Evolutionary conservation across 495 filamentous ascomycete genomes (phyloP).

Genomic region (Apodospora peruviana): DNA sequence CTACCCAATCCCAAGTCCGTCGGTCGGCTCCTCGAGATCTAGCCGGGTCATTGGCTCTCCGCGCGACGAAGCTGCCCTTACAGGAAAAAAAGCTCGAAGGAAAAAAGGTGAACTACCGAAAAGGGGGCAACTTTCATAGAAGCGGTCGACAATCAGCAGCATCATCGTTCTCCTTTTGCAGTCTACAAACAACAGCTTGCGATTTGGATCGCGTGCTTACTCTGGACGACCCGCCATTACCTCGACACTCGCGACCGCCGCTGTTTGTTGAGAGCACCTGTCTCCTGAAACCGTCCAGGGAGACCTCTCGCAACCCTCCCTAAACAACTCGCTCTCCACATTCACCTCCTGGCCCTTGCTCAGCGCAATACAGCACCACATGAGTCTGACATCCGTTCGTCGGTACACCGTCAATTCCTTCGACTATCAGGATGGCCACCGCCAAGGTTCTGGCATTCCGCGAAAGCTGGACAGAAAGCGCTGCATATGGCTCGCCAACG

Average conservation of each 20-base stretch:
- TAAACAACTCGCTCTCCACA: background rate
- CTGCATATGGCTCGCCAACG: slow-evolving; percentile 17
- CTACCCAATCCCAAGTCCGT: slow-evolving; percentile 23
- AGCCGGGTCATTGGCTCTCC: slow-evolving; percentile 24
- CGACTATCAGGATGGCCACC: slow-evolving; percentile 40
- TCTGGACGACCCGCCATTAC: no score
- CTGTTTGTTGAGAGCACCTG: background rate
- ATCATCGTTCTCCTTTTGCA: background rate
- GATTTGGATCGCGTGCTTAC: no score
- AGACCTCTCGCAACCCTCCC: background rate
- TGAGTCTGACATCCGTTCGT: slow-evolving; percentile 30
- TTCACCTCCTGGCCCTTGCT: slow-evolving; percentile 7
- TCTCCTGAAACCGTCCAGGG: background rate
- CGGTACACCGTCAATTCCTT: slow-evolving; percentile 30
- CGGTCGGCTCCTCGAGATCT: slow-evolving; percentile 19
- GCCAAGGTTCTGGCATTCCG: slow-evolving; percentile 28
- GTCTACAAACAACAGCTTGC: background rate
- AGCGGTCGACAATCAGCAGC: slow-evolving; percentile 8
- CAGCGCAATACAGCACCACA: slow-evolving; percentile 31
- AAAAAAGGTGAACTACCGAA: no score
- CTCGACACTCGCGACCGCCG: slow-evolving; percentile 2
- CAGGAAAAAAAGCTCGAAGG: no score
- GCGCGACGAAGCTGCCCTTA: no score
- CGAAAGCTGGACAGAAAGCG: slow-evolving; percentile 26
- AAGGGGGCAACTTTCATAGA: slow-evolving; percentile 15